Evolutionary conservation across 2,329 filamentous ascomycete species (phyloP).

Genomic region (Chaetomium strumarium): DNA sequence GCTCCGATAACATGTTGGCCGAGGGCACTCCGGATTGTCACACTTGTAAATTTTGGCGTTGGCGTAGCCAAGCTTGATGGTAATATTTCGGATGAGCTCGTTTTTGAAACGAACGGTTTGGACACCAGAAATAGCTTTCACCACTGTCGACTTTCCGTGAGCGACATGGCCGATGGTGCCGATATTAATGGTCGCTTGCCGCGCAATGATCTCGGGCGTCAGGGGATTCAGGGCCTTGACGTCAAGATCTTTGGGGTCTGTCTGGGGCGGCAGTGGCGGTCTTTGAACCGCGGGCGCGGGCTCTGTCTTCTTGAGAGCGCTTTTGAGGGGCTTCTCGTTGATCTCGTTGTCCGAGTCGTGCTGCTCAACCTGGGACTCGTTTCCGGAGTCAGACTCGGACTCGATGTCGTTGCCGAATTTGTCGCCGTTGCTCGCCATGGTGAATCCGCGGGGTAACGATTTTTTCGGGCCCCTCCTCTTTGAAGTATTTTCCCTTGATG

Average conservation of each 20-base stretch:
- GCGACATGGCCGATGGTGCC: constrained; percentile 98
- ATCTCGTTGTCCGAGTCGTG: constrained; percentile 51
- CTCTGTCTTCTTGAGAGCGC: constrained; percentile 72
- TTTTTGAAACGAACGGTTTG: constrained; percentile 99
- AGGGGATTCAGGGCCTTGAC: constrained; percentile 73
- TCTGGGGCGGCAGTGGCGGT: constrained; percentile 70
- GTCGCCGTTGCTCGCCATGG: constrained; percentile 55
- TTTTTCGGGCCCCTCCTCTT: constrained; percentile 10
- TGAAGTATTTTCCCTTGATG: neutral
- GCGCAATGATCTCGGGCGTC: constrained; percentile 92
- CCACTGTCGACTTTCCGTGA: constrained; percentile 97
- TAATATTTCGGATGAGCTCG: constrained; percentile 97
- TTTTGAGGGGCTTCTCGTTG: constrained; percentile 68
- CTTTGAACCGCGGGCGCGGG: constrained; percentile 51
- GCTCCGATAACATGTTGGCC: constrained; percentile 91
- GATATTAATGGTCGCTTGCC: constrained; percentile 98
- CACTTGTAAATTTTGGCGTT: constrained; percentile 99
- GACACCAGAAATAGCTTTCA: constrained; percentile 98
- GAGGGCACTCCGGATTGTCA: constrained; percentile 82
- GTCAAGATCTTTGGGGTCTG: constrained; percentile 84
- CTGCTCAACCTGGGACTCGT: constrained; percentile 57
- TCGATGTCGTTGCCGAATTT: constrained; percentile 68
- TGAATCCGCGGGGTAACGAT: constrained; percentile 27
- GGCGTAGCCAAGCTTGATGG: constrained; percentile 98
- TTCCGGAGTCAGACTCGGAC: constrained; percentile 59